These are phyloP conservation scores for Pichia cabralensis DNA, from an alignment of 805 yeast genomes.

Conservation along the genomic window DNA sequence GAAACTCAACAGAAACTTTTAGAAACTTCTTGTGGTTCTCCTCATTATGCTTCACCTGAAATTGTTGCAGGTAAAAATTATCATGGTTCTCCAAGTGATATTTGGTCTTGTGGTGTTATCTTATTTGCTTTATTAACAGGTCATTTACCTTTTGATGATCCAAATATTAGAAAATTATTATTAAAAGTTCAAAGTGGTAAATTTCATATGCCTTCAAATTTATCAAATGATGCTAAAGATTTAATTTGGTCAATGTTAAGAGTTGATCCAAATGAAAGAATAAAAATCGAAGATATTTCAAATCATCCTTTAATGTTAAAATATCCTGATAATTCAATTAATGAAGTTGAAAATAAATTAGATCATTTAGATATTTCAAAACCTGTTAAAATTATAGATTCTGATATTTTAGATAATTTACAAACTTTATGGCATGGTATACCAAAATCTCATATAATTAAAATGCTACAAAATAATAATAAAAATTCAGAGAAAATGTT, in stretches of 20 bases:
- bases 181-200: conserved; percentile 70
- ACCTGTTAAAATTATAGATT: conserved; percentile 30
- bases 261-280: conserved; percentile 62
- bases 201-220: conserved; percentile 58
- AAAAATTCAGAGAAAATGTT: conserved; percentile 28
- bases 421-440: conserved; percentile 50
- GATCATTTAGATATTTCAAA: conserved; percentile 19
- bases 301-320: conserved; percentile 44
- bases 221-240: conserved; percentile 58
- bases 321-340: conserved; percentile 36
- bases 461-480: conserved; percentile 18
- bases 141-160: conserved; percentile 76
- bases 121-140: conserved; percentile 73
- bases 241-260: conserved; percentile 56
- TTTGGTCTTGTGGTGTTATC: conserved; percentile 85
- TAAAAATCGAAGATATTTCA: conserved; percentile 57
- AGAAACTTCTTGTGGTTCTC: conserved; percentile 80
- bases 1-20: conserved; percentile 61
- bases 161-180: conserved; percentile 59
- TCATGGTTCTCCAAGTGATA: conserved; percentile 79
- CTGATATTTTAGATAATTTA: conserved; percentile 42
- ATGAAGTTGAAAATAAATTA: conserved; percentile 9
- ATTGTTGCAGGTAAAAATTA: conserved; percentile 69
- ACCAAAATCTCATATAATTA: conserved; percentile 26
- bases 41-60: conserved; percentile 85